Evolutionary conservation across 2,329 filamentous ascomycete species (phyloP).

Genomic region (Ploettnerulaceae sp.): DNA sequence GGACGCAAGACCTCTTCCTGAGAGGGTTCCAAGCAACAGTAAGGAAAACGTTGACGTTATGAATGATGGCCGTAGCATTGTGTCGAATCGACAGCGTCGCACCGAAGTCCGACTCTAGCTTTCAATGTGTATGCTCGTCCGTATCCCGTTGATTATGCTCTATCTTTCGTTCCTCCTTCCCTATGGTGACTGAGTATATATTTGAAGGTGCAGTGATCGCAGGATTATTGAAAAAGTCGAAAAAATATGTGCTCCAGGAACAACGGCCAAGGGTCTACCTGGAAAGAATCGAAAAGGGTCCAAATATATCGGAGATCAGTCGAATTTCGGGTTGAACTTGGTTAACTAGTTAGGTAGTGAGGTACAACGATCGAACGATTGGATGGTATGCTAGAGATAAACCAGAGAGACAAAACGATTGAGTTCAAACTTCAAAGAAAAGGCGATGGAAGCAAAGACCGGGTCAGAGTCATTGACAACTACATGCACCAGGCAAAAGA

Average conservation of each 20-base stretch:
- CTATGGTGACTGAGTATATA: conserved; percentile 5
- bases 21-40: conserved; percentile 28
- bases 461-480: no score
- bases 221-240: conserved; percentile 9
- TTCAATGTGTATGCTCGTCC: background rate
- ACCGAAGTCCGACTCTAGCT: conserved; percentile 1
- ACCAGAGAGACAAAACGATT: conserved; percentile 14
- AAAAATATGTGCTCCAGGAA: conserved; percentile 32
- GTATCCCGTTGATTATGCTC: background rate
- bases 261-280: conserved; percentile 54
- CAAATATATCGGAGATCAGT: conserved; percentile 1
- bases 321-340: background rate
- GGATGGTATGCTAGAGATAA: conserved; percentile 2
- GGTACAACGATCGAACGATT: conserved; percentile 4
- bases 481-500: background rate
- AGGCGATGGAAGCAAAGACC: no score
- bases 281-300: conserved; percentile 40
- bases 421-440: conserved; percentile 9
- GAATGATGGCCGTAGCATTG: conserved; percentile 30
- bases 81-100: conserved; percentile 17
- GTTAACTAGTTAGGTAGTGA: conserved; percentile 2
- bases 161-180: background rate
- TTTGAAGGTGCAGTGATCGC: background rate
- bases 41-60: conserved; percentile 29
- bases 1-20: conserved; percentile 49